Evolutionary conservation across 768 basidiomycete genomes (phyloP).

Genomic region (Lentinula sp.): DNA sequence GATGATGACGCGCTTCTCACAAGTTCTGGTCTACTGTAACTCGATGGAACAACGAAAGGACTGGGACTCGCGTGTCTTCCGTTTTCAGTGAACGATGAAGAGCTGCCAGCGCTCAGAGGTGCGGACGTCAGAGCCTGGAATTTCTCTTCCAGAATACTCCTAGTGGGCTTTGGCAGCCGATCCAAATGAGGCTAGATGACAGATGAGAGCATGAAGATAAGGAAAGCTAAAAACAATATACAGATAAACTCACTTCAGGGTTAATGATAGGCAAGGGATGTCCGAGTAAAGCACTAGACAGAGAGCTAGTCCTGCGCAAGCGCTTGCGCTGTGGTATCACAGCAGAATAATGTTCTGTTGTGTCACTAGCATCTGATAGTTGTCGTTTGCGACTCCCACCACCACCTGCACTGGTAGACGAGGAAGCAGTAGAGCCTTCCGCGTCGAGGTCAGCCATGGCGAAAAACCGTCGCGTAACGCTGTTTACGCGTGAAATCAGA

Average conservation of each 20-base stretch:
- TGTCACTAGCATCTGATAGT: neutral
- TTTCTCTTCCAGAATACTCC: neutral
- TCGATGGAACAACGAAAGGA: conserved; percentile 1
- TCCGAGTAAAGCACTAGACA: neutral
- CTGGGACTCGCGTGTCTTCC: conserved; percentile 1
- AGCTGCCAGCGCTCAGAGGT: neutral
- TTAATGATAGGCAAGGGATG: neutral
- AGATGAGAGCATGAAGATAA: neutral
- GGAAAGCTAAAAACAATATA: neutral
- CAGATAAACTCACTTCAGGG: neutral
- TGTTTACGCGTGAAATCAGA: neutral
- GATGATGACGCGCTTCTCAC: conserved; percentile 27
- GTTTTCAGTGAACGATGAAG: neutral
- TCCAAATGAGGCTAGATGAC: neutral
- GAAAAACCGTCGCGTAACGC: neutral
- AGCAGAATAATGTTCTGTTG: neutral
- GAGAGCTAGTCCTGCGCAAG: neutral
- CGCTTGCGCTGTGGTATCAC: neutral
- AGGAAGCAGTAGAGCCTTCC: neutral
- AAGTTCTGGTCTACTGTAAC: conserved; percentile 12
- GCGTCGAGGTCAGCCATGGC: neutral
- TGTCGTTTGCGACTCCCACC: neutral
- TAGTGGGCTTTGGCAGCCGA: neutral
- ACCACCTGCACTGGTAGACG: neutral
- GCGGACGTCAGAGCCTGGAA: neutral